Percentiles rank a stretch among this genome's conserved stretches.
Evolutionary conservation across 2,329 filamentous ascomycete genomes (phyloP).

Genomic region (Graphilbum fragrans): DNA sequence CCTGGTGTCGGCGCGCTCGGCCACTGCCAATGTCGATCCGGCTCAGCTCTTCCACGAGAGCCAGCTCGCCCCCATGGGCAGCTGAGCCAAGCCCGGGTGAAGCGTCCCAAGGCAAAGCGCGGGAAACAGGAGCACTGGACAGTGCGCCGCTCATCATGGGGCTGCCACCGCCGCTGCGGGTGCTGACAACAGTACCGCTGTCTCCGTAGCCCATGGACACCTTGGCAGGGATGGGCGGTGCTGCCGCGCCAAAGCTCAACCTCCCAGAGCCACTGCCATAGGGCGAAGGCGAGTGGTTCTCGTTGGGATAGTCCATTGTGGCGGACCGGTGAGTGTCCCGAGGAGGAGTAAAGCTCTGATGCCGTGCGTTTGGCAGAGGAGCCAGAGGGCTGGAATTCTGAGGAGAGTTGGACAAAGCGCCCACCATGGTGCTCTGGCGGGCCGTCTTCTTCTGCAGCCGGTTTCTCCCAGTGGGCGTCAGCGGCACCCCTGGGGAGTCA

Average conservation of each 20-base stretch:
- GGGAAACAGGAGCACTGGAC: constrained; percentile 5
- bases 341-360: constrained; percentile 28
- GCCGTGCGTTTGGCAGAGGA: constrained; percentile 38
- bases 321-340: constrained; percentile 30
- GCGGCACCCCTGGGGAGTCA: constrained; percentile 17
- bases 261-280: constrained; percentile 16
- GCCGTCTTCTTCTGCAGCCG: constrained; percentile 53
- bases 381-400: constrained; percentile 31
- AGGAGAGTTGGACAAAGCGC: not conserved
- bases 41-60: constrained; percentile 60
- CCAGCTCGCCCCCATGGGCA: constrained; percentile 35
- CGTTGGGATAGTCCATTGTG: constrained; percentile 40
- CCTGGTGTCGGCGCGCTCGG: constrained; percentile 35
- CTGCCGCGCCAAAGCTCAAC: constrained; percentile 15
- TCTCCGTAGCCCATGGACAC: constrained; percentile 34
- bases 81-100: not conserved
- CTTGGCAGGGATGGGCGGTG: constrained; percentile 59
- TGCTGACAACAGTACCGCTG: not conserved
- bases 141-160: constrained; percentile 21
- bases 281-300: constrained; percentile 32
- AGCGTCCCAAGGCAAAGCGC: not conserved
- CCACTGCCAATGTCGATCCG: constrained; percentile 54
- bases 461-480: constrained; percentile 32
- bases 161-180: constrained; percentile 10
- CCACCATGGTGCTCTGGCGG: constrained; percentile 23